Evolutionary conservation across 768 basidiomycete genomes (phyloP).

Genomic region (Boletales sp.): DNA sequence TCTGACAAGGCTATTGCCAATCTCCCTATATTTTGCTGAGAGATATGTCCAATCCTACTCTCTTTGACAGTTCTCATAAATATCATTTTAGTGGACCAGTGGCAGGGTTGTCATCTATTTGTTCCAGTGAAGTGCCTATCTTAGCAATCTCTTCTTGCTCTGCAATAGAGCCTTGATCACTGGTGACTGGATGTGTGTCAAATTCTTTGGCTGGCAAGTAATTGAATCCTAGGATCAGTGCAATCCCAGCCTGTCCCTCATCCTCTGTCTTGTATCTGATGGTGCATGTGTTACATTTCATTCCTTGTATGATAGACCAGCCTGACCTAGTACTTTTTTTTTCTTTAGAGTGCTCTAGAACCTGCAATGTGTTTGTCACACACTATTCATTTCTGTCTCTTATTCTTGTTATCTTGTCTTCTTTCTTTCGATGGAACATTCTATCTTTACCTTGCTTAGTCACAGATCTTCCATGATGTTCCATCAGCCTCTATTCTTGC

Average conservation of each 20-base stretch:
- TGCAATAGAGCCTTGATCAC: slow-evolving; percentile 90
- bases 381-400: no score
- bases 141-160: slow-evolving; percentile 92
- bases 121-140: slow-evolving; percentile 91
- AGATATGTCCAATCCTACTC: slow-evolving; percentile 47
- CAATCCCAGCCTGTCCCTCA: slow-evolving; percentile 4
- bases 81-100: slow-evolving; percentile 60
- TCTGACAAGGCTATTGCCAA: slow-evolving; percentile 98
- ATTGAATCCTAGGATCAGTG: slow-evolving; percentile 11
- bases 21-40: slow-evolving; percentile 86
- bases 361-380: no score
- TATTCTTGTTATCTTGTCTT: no score
- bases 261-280: no score
- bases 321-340: no score
- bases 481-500: no score
- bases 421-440: no score
- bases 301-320: no score
- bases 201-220: slow-evolving; percentile 81
- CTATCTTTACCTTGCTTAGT: no score
- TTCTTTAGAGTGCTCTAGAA: no score
- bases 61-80: background rate
- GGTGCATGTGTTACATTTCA: no score
- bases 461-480: no score
- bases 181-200: slow-evolving; percentile 89
- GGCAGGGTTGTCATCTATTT: slow-evolving; percentile 87